Conservation (phyloP, 116 monocot genomes). For the Trichopus zeylanicus region DNA sequence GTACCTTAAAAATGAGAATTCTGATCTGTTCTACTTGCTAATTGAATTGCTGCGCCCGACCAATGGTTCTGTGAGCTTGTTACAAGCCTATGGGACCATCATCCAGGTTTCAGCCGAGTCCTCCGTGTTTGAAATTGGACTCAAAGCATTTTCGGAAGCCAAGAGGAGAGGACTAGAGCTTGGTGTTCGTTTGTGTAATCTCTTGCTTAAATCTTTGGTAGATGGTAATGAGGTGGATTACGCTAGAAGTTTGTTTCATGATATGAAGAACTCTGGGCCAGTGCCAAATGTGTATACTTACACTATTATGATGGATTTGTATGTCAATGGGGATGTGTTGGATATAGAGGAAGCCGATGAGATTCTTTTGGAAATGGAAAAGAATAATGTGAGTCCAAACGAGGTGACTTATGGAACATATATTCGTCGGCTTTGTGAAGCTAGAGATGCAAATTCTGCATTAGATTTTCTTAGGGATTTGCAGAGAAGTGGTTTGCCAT, state of each 20-base stretch:
- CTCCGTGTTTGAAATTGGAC: conserved; percentile 35
- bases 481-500: conserved; percentile 12
- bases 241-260: conserved; percentile 31
- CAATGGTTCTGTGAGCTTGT: conserved; percentile 22
- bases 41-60: conserved; percentile 15
- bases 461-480: conserved; percentile 31
- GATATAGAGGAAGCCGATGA: conserved; percentile 25
- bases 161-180: conserved; percentile 25
- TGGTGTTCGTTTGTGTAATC: conserved; percentile 35
- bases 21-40: conserved; percentile 19
- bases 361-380: conserved; percentile 47
- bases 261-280: conserved; percentile 38
- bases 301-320: conserved; percentile 45
- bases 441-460: conserved; percentile 25
- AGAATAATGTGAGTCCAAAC: conserved; percentile 33
- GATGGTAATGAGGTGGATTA: conserved; percentile 17
- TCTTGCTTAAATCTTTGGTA: conserved; percentile 43
- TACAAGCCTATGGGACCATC: conserved; percentile 21
- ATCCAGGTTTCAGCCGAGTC: conserved; percentile 23
- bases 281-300: conserved; percentile 58
- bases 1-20: conserved; percentile 7
- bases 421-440: conserved; percentile 38
- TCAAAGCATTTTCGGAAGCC: conserved; percentile 19
- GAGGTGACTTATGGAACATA: conserved; percentile 34
- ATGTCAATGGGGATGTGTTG: conserved; percentile 10